Conservation (phyloP, 83 land plant genomes). For the Picea abies region DNA sequence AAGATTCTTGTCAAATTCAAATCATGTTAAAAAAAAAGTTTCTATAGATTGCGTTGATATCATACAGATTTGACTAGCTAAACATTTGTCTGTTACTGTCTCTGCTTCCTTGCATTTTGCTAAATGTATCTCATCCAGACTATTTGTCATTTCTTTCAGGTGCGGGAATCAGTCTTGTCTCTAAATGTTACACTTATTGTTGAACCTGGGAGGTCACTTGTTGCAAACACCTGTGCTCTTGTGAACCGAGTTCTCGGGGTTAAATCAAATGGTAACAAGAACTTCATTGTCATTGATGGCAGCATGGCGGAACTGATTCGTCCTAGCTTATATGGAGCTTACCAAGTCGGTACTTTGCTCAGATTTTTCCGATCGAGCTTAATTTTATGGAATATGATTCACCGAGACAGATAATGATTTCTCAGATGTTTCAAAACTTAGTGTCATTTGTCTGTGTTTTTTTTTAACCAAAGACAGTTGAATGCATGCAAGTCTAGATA, state of each 20-base stretch:
- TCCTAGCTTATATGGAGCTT: constrained; percentile 54
- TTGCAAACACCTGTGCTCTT: constrained; percentile 46
- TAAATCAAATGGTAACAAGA: constrained; percentile 56
- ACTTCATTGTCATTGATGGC: constrained; percentile 52
- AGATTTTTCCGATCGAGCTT: neutral
- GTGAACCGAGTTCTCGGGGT: constrained; percentile 51
- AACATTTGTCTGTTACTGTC: too few species aligned
- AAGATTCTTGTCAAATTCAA: constrained; percentile 11
- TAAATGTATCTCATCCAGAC: neutral
- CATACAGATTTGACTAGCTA: too few species aligned
- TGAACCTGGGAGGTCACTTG: constrained; percentile 62
- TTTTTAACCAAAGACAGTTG: neutral
- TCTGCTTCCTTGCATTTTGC: neutral
- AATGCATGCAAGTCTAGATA: neutral
- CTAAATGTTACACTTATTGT: constrained; percentile 40
- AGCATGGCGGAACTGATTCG: constrained; percentile 63
- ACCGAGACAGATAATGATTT: neutral
- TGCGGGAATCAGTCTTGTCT: constrained; percentile 35
- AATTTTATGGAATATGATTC: neutral
- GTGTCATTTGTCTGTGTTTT: neutral
- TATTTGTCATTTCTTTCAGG: constrained; percentile 21
- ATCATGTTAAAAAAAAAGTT: neutral
- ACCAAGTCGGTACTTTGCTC: constrained; percentile 27
- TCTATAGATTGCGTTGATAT: neutral
- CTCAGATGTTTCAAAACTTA: neutral